Evolutionary conservation across 495 filamentous ascomycete species (phyloP).

Genomic region (Penicillium malachiteum): DNA sequence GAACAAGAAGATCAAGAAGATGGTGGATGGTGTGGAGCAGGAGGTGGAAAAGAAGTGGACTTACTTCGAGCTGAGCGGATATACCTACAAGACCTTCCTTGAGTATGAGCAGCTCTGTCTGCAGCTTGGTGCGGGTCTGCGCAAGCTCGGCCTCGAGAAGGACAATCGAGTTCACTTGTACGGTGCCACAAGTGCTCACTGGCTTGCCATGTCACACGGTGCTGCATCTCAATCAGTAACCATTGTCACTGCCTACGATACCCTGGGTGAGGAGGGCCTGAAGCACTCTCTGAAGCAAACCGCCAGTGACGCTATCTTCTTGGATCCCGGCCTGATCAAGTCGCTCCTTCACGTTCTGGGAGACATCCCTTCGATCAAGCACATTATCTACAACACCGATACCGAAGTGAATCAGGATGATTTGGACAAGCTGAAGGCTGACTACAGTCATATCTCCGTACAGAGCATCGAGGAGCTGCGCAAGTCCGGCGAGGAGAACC

Average conservation of each 20-base stretch:
- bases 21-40: slow-evolving; percentile 82
- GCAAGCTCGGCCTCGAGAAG: slow-evolving; percentile 75
- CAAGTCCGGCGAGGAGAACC: slow-evolving; percentile 80
- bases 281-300: slow-evolving; percentile 90
- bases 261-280: slow-evolving; percentile 89
- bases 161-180: slow-evolving; percentile 81
- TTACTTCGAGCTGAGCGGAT: slow-evolving; percentile 89
- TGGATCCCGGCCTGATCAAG: slow-evolving; percentile 78
- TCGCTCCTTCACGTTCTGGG: slow-evolving; percentile 80
- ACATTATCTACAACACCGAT: slow-evolving; percentile 87
- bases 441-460: slow-evolving; percentile 67
- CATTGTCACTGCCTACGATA: slow-evolving; percentile 97
- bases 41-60: slow-evolving; percentile 96
- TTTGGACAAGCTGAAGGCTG: slow-evolving; percentile 73
- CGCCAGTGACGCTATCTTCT: slow-evolving; percentile 81
- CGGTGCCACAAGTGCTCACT: slow-evolving; percentile 82
- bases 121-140: slow-evolving; percentile 72
- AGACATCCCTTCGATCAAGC: slow-evolving; percentile 72
- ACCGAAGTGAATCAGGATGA: slow-evolving; percentile 72
- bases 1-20: slow-evolving; percentile 96
- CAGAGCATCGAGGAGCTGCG: slow-evolving; percentile 82
- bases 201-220: slow-evolving; percentile 73
- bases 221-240: slow-evolving; percentile 88
- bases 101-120: slow-evolving; percentile 80
- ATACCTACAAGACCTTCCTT: slow-evolving; percentile 81